phyloP scores from a whole-genome alignment of 305 asterid species.

The Caryopteris hybrid region DNA sequence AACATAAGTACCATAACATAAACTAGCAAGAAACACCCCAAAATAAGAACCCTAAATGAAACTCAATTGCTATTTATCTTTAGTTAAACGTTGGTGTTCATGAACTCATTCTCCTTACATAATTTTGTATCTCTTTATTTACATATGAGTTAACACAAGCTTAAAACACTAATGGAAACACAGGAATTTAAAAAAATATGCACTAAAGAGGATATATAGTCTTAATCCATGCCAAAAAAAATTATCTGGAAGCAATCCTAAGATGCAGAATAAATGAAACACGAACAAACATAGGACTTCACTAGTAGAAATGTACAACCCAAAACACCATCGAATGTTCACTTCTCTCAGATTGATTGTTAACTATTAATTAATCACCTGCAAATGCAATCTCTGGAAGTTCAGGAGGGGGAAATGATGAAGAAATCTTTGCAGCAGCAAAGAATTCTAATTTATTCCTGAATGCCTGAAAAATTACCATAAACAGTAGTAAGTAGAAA shows the following conservation, averaged over 20 bases:
- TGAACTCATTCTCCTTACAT: neutral
- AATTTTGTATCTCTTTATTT: neutral
- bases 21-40: neutral
- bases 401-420: slow-evolving; percentile 86
- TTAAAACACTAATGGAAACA: neutral
- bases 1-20: slow-evolving; percentile 4
- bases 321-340: neutral
- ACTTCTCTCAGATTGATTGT: neutral
- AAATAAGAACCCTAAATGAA: neutral
- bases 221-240: neutral
- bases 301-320: slow-evolving; percentile 5
- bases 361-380: slow-evolving; percentile 37
- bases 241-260: neutral
- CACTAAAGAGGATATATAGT: neutral
- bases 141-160: slow-evolving; percentile 4
- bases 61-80: neutral
- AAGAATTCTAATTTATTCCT: slow-evolving; percentile 82
- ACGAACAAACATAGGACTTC: neutral
- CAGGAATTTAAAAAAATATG: neutral
- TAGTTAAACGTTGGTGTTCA: neutral
- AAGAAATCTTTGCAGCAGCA: slow-evolving; percentile 94
- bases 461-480: slow-evolving; percentile 54
- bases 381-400: slow-evolving; percentile 99
- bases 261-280: neutral
- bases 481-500: slow-evolving; percentile 15